These are phyloP conservation scores for Phytophthora multivora DNA, from an alignment of 352 stramenopile species.

Conservation along the genomic window DNA sequence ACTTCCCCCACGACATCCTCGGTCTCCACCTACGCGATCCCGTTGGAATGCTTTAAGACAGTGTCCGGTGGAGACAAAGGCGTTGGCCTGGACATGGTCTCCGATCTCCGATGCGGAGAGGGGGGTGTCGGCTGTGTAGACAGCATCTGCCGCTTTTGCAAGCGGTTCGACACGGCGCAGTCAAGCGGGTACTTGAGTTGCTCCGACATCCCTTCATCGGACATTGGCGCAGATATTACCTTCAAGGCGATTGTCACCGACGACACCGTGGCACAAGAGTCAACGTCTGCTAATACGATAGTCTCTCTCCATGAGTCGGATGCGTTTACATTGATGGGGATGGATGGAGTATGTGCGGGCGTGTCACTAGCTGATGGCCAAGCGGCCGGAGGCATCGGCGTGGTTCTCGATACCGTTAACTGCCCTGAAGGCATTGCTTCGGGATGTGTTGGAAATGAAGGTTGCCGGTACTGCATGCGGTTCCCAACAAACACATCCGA, in stretches of 20 bases:
- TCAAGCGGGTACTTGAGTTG: slow-evolving; percentile 30
- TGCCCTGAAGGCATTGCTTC: slow-evolving; percentile 30
- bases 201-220: slow-evolving; percentile 15
- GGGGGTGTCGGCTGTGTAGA: slow-evolving; percentile 36
- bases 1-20: slow-evolving; percentile 2
- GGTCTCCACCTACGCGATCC: slow-evolving; percentile 20
- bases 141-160: slow-evolving; percentile 37
- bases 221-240: slow-evolving; percentile 30
- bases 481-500: slow-evolving; percentile 29
- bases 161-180: slow-evolving; percentile 29
- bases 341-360: slow-evolving; percentile 13
- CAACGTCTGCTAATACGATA: neutral
- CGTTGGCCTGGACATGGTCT: slow-evolving; percentile 31
- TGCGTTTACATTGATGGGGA: neutral
- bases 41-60: slow-evolving; percentile 25
- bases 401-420: slow-evolving; percentile 32
- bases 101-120: slow-evolving; percentile 39
- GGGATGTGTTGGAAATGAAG: slow-evolving; percentile 28
- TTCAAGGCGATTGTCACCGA: slow-evolving; percentile 29
- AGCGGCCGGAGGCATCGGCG: slow-evolving; percentile 29
- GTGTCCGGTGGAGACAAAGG: slow-evolving; percentile 27
- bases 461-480: slow-evolving; percentile 40
- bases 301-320: slow-evolving; percentile 14
- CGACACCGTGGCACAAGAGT: slow-evolving; percentile 7
- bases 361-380: slow-evolving; percentile 32